phyloP scores from a whole-genome alignment of 1,284 basidiomycete genomes.

The Apiotrichum sp. region DNA sequence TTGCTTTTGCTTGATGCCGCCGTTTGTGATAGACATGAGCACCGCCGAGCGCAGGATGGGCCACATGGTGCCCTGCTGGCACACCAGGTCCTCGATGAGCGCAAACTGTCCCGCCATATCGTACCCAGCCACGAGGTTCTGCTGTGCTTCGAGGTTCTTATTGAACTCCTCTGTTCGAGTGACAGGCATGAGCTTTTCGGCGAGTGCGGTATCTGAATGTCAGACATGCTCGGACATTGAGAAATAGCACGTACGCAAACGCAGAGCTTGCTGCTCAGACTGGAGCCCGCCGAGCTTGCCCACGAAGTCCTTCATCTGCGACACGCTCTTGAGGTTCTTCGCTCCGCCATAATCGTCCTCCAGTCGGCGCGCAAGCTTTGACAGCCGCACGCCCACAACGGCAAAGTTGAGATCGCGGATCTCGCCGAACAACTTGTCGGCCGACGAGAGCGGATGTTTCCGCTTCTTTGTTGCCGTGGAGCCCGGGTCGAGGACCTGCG shows the following conservation, averaged over 20 bases:
- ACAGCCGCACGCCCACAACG: conserved; percentile 77
- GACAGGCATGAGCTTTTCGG: conserved; percentile 79
- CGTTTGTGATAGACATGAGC: conserved; percentile 72
- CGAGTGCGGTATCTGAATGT: conserved; percentile 74
- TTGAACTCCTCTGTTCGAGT: conserved; percentile 88
- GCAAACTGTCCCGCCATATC: conserved; percentile 68
- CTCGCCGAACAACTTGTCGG: conserved; percentile 77
- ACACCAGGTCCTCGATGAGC: conserved; percentile 79
- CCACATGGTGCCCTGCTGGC: conserved; percentile 72
- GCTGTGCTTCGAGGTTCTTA: conserved; percentile 88
- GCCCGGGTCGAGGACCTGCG: conserved; percentile 60
- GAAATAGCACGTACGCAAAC: conserved; percentile 61
- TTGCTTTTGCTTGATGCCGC: conserved; percentile 79
- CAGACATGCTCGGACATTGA: conserved; percentile 7
- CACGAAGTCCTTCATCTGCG: conserved; percentile 90
- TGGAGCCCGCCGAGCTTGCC: conserved; percentile 88
- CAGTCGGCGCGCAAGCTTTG: conserved; percentile 71
- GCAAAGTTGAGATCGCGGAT: conserved; percentile 91
- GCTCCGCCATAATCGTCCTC: conserved; percentile 70
- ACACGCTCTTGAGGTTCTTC: conserved; percentile 65
- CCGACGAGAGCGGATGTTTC: conserved; percentile 72
- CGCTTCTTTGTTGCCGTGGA: conserved; percentile 62
- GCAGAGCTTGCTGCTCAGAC: conserved; percentile 79
- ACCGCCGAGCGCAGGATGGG: conserved; percentile 74
- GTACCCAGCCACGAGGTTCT: conserved; percentile 89